Evolutionary conservation across 2,329 filamentous ascomycete genomes (phyloP), one percentile per base, ranked within the genome.

Genomic region (Ophiostoma sp.): DNA sequence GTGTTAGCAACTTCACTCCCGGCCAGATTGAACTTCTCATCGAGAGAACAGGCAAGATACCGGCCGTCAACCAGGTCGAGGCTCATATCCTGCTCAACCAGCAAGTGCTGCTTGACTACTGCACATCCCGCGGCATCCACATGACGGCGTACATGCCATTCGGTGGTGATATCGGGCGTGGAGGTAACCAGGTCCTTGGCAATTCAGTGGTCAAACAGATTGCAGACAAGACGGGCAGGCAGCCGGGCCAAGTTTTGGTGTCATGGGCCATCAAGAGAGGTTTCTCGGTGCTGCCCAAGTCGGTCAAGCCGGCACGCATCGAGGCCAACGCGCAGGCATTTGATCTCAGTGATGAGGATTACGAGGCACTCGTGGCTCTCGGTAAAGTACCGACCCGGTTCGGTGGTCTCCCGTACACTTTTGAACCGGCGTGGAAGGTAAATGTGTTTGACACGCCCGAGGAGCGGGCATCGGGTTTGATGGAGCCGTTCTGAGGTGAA

Each of bases 201-300:
- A 84, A 87, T 79, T 81, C 85, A 76, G 85, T 86, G 74, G 82
- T 91, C 76, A 84, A 85, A 79, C 84, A 86, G 79, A 82, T 90
- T 64, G 89, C 89, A 57, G 84, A 88, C 83, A 73, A 73, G 55
- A 71, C 55, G 3, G 64, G 71, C n/a, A 74, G 52, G 28, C 70
- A 71, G 25, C 59, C 73, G 12, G 74, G 70, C 8, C 73, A 75
- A 69, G 74, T 74, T 2, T 52, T 74, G 17, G 66, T 74, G 17
- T 72, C 73, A 5, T 75, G 73, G 74, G 69, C 84, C 83, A 80
- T 86, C 82, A 77, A 70, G 3, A 61, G 89, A 77, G 90, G 89
- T 72, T 90, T 90, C 82, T 88, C 85, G 77, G 92, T 94, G 77
- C 93, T 94, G 77, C 92, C 92, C 78, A 94, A 94, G 86, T 91